Percentiles rank a stretch among this genome's conserved stretches.
These are phyloP conservation scores for Dactylellina parvicollis DNA, from an alignment of 2,329 filamentous ascomycete species.

Conservation along the genomic window DNA sequence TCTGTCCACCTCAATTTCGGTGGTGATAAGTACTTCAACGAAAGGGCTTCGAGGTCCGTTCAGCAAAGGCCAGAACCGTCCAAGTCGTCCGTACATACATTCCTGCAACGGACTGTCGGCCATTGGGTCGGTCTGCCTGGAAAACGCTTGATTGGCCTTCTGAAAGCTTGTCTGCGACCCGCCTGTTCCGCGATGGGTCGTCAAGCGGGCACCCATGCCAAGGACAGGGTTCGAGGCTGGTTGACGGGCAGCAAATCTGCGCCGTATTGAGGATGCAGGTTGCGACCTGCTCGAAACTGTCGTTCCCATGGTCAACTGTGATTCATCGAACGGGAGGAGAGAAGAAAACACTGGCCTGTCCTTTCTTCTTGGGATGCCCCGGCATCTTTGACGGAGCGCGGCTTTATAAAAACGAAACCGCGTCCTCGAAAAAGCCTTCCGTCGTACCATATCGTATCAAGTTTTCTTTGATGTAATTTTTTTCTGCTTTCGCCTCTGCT, in stretches of 20 bases:
- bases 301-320: slow-evolving; percentile 25
- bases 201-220: slow-evolving; percentile 4
- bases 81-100: too few species aligned
- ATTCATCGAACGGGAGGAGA: slow-evolving; percentile 13
- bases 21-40: too few species aligned
- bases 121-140: too few species aligned
- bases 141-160: too few species aligned
- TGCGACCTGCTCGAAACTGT: slow-evolving; percentile 44
- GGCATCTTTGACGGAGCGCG: slow-evolving; percentile 7
- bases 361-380: slow-evolving; percentile 2
- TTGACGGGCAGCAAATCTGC: slow-evolving; percentile 27
- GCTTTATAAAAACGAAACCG: slow-evolving; percentile 43
- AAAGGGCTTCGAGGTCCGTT: too few species aligned
- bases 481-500: neutral
- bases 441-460: neutral
- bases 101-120: too few species aligned
- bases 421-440: neutral
- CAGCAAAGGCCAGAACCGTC: too few species aligned
- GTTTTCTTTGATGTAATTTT: neutral
- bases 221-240: slow-evolving; percentile 19
- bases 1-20: too few species aligned
- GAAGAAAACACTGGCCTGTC: neutral
- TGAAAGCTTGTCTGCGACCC: too few species aligned
- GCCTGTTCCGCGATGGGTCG: too few species aligned
- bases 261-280: slow-evolving; percentile 29